Conservation (phyloP, 2,329 filamentous ascomycete genomes). For the Arthrobotrys sphaeroides region DNA sequence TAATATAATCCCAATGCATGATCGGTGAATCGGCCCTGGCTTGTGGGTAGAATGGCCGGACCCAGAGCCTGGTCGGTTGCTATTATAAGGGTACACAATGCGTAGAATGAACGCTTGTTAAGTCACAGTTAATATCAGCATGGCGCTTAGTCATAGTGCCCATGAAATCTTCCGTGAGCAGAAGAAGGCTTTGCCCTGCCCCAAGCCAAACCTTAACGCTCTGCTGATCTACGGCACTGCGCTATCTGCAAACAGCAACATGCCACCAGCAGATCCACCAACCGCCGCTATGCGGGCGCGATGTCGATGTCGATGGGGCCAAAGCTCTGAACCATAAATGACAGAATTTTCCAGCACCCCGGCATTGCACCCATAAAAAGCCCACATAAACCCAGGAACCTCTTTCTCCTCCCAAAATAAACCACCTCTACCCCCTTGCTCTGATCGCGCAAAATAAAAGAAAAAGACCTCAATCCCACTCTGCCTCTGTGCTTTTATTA, state of each 20-base stretch:
- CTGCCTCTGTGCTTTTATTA: neutral
- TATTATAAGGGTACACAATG: too few species aligned
- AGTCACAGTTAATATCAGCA: too few species aligned
- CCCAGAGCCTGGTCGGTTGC: too few species aligned
- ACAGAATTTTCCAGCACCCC: conserved; percentile 13
- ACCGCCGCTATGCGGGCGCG: neutral
- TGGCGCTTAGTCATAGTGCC: too few species aligned
- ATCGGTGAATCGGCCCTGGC: too few species aligned
- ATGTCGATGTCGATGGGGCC: conserved; percentile 22
- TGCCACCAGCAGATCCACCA: conserved; percentile 11
- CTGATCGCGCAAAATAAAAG: conserved; percentile 3
- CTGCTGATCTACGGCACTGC: conserved; percentile 1
- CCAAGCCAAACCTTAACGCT: conserved; percentile 6
- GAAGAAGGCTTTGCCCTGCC: neutral
- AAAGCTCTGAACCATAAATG: conserved; percentile 43
- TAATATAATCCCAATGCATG: too few species aligned
- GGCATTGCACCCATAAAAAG: neutral
- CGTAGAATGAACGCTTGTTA: too few species aligned
- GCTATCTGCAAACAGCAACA: conserved; percentile 6
- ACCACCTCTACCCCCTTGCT: conserved; percentile 21
- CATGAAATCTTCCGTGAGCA: too few species aligned
- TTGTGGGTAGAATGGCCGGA: too few species aligned
- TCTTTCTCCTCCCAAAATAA: conserved; percentile 1
- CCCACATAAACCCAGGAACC: neutral
- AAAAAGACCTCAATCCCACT: conserved; percentile 7